Evolutionary conservation across 352 stramenopile species (phyloP).

Genomic region (Phytophthora podocarpi): DNA sequence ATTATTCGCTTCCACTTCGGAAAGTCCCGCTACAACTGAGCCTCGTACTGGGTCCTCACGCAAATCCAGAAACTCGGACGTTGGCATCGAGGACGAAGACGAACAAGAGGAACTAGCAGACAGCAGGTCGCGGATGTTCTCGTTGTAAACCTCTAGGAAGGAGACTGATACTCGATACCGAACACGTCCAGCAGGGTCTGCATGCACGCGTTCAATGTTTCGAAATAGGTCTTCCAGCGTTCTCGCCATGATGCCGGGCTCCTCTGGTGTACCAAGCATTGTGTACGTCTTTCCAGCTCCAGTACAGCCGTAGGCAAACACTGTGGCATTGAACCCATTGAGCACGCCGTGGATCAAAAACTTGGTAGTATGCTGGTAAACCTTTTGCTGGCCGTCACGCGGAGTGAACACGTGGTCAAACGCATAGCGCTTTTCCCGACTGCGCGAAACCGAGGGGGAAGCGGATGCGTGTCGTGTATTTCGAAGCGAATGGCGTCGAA

Average conservation of each 20-base stretch:
- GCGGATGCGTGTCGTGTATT: constrained; percentile 47
- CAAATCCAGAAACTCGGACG: constrained; percentile 68
- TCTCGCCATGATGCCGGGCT: constrained; percentile 89
- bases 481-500: constrained; percentile 30
- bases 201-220: constrained; percentile 54
- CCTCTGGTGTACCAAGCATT: constrained; percentile 85
- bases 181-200: constrained; percentile 13
- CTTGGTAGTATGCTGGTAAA: constrained; percentile 90
- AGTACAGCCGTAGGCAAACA: constrained; percentile 92
- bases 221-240: constrained; percentile 88
- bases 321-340: constrained; percentile 91
- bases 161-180: constrained; percentile 75
- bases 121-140: constrained; percentile 93
- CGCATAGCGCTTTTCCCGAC: constrained; percentile 84
- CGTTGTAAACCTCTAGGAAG: constrained; percentile 94
- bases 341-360: constrained; percentile 89
- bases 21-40: constrained; percentile 84
- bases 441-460: constrained; percentile 24
- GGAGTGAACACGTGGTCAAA: constrained; percentile 91
- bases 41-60: constrained; percentile 89
- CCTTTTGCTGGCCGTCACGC: constrained; percentile 65
- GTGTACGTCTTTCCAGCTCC: constrained; percentile 92
- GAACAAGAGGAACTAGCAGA: constrained; percentile 32
- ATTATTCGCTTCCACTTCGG: constrained; percentile 81
- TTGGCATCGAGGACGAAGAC: constrained; percentile 18